Evolutionary conservation across 164 flowering plant genomes (phyloP).

Genomic region (Taxillus chinensis): DNA sequence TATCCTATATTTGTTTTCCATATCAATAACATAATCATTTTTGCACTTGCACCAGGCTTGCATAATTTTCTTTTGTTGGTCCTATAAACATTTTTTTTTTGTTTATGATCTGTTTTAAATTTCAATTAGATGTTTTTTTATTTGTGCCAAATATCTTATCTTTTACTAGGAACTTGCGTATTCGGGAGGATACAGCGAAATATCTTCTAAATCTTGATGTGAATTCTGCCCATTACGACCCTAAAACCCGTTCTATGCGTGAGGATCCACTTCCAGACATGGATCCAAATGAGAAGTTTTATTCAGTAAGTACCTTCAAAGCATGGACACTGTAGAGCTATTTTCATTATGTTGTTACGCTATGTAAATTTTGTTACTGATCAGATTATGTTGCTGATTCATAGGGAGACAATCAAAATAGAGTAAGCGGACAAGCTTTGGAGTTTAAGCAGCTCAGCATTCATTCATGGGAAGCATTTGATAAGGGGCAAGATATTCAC

Average conservation of each 20-base stretch:
- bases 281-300: slow-evolving; percentile 5
- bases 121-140: no score
- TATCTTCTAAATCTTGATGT: slow-evolving; percentile 5
- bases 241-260: slow-evolving; percentile 5
- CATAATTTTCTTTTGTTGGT: neutral
- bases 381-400: no score
- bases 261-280: slow-evolving; percentile 4
- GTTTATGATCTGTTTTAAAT: neutral
- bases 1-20: neutral
- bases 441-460: slow-evolving; percentile 4
- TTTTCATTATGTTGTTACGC: no score
- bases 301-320: neutral
- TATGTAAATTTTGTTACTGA: no score
- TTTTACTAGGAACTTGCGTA: slow-evolving; percentile 1
- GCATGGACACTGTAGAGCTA: neutral
- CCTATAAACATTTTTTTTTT: neutral
- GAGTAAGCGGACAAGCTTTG: slow-evolving; percentile 3
- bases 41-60: neutral
- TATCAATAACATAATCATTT: no score
- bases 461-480: slow-evolving; percentile 4
- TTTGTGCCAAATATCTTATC: neutral
- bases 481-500: slow-evolving; percentile 5
- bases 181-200: slow-evolving; percentile 4
- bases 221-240: slow-evolving; percentile 1
- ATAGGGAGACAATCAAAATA: slow-evolving; percentile 4